A percentile compares a stretch with the other conserved stretches of the same genome.
Conservation (phyloP, 306 rosid species). For the Oxytropis ochrocephala region DNA sequence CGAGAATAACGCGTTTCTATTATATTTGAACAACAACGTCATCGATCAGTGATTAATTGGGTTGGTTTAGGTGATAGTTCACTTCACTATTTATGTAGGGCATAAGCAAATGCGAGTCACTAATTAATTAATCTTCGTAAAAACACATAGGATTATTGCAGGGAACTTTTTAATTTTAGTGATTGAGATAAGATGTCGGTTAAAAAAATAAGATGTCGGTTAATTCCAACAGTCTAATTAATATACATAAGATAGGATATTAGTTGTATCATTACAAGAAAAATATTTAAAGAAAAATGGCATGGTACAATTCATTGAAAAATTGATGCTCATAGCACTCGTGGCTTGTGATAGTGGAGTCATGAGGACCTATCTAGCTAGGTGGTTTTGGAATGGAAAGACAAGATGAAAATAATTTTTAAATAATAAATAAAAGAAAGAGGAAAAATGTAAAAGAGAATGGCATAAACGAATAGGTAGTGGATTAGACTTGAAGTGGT, state of each 20-base stretch:
- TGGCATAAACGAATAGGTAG: constrained; percentile 23
- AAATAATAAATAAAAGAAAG: neutral
- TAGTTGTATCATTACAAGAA: neutral
- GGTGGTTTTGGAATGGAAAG: constrained; percentile 10
- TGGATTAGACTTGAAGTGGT: constrained; percentile 42
- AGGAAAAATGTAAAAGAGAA: constrained; percentile 14
- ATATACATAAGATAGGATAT: neutral
- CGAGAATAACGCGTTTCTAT: too few species aligned
- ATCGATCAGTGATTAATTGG: constrained; percentile 28
- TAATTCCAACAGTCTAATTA: neutral
- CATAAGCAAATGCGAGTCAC: constrained; percentile 31
- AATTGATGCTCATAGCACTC: constrained; percentile 24
- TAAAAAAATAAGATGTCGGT: neutral
- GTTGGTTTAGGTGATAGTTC: constrained; percentile 37
- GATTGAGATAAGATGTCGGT: neutral
- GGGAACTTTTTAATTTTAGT: neutral
- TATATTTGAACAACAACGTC: constrained; percentile 23
- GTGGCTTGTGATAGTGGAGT: constrained; percentile 19
- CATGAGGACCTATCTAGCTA: neutral
- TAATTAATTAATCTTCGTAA: neutral
- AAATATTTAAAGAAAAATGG: neutral
- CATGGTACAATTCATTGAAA: constrained; percentile 15
- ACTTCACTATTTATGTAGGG: constrained; percentile 27
- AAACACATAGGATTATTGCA: constrained; percentile 5
- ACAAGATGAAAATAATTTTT: neutral